These are phyloP conservation scores for Phragmites australis DNA, from an alignment of 176 grass and related monocot genomes.

Conservation along the genomic window DNA sequence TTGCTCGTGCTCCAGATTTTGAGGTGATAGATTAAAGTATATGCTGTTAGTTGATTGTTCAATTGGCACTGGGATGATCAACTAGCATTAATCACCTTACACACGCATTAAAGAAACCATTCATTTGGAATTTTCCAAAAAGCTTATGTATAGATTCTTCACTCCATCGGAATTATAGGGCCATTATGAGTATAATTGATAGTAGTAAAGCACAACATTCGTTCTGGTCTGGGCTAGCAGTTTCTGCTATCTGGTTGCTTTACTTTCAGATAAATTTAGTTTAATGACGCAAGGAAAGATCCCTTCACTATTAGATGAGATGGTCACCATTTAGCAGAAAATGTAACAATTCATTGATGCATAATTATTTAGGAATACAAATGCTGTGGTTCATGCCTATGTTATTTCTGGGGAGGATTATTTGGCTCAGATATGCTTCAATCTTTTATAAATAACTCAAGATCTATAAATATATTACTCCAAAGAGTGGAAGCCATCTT, in stretches of 20 bases:
- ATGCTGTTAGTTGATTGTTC: conserved; percentile 4
- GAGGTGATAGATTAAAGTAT: not conserved
- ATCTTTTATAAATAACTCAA: not conserved
- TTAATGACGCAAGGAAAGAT: not conserved
- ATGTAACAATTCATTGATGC: not conserved
- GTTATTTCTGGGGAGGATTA: not conserved
- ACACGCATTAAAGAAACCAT: not conserved
- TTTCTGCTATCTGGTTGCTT: not conserved
- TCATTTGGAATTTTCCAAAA: not conserved
- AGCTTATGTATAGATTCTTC: not conserved
- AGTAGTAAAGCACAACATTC: not conserved
- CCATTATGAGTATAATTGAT: not conserved
- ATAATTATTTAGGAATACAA: not conserved
- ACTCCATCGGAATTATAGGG: not conserved
- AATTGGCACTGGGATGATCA: not conserved
- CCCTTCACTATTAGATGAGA: not conserved
- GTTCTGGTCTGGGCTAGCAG: not conserved
- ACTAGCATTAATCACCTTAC: not conserved
- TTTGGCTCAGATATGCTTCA: not conserved
- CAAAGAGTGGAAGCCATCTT: not conserved
- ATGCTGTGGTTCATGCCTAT: not conserved
- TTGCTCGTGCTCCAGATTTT: conserved; percentile 4
- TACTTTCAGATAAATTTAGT: not conserved
- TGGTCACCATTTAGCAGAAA: not conserved
- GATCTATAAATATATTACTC: conserved; percentile 23